These are phyloP conservation scores for Endoconidiophora polonica DNA, from an alignment of 2,329 filamentous ascomycete genomes.

Conservation along the genomic window DNA sequence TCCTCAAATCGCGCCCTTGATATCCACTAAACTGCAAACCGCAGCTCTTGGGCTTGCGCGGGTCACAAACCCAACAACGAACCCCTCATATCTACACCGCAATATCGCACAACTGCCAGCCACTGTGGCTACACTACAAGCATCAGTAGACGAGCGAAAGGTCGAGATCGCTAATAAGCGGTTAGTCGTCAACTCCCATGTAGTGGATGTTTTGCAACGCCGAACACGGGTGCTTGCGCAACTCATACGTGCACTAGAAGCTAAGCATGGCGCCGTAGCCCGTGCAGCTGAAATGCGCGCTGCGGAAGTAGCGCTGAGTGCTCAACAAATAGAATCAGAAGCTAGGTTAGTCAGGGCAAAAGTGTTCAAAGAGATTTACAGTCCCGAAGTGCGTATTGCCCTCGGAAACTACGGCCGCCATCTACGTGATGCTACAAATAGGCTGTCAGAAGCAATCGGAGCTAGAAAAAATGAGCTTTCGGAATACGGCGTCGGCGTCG, in stretches of 20 bases:
- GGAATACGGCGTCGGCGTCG: constrained; percentile 31
- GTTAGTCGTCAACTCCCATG: constrained; percentile 20
- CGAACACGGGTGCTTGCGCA: constrained; percentile 25
- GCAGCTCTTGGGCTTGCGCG: constrained; percentile 33
- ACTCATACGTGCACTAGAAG: constrained; percentile 34
- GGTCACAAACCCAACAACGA: constrained; percentile 29
- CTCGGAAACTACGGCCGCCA: constrained; percentile 32
- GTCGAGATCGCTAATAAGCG: constrained; percentile 24
- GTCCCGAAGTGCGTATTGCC: constrained; percentile 25
- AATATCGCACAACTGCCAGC: constrained; percentile 32
- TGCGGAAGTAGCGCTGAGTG: constrained; percentile 26
- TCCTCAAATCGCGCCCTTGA: constrained; percentile 28
- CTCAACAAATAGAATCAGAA: constrained; percentile 26
- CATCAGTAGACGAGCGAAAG: constrained; percentile 19
- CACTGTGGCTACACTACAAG: constrained; percentile 23
- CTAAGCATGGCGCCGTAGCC: constrained; percentile 37
- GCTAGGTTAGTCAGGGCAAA: constrained; percentile 21
- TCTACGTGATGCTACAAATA: constrained; percentile 29
- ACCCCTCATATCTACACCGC: constrained; percentile 42
- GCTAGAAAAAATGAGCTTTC: constrained; percentile 27
- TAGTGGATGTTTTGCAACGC: constrained; percentile 18
- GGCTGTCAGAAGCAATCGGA: constrained; percentile 28
- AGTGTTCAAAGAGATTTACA: constrained; percentile 27
- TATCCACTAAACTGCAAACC: constrained; percentile 33
- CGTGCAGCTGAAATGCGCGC: constrained; percentile 35